Base-by-base conservation (phyloP, 176 grass and related monocot genomes). In the Eleusine coracana region DNA sequence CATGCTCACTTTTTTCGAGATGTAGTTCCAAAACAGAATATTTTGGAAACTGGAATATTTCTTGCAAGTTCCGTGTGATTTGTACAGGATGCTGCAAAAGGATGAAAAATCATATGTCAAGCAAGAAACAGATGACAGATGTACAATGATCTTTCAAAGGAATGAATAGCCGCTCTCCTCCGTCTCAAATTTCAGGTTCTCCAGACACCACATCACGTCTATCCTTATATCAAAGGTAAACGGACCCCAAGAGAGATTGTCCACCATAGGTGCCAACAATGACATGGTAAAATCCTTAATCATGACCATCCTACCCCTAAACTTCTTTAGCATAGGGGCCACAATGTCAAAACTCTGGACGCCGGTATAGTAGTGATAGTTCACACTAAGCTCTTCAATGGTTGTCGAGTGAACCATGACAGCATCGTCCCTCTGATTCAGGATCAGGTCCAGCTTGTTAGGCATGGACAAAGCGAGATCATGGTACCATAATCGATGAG, bases 391-490 rank as follows among this genome's bases (percentile, higher is more conserved):
- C 56, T 78, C 41, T 59, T 48, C 8, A 11, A 78, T 78, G 3
- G 25, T 65, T 8, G 40, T 42, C 8, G 59, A 78, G 25, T 77
- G 56, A 14, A 78, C 59, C 59, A 12, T 48, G 41, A 78, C 18
- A 7, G 9, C 10, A 4, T 3, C 0, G 25, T 11, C 2, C 3
- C 13, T 0, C 3, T 15, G 3, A 10, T 4, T 5, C 0, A 6
- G 0, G 17, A 0, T 0, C 39, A 78, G 5, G 23, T 64, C 40
- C 2, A 77, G 40, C 4, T 31, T 40, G 6, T 40, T 15, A 78
- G 59, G 38, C 15, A 40, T 10, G 75, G 75, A 59, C 75, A 78
- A 7, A 23, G 59, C 40, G 14, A 18, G 75, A 78, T 28, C 15
- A 78, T 0, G 0, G 15, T 25, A 65, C 18, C 59, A 15, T 0